Conservation (phyloP, 371 early-diverging fungal genomes). For the Synchytrium microbalum region DNA sequence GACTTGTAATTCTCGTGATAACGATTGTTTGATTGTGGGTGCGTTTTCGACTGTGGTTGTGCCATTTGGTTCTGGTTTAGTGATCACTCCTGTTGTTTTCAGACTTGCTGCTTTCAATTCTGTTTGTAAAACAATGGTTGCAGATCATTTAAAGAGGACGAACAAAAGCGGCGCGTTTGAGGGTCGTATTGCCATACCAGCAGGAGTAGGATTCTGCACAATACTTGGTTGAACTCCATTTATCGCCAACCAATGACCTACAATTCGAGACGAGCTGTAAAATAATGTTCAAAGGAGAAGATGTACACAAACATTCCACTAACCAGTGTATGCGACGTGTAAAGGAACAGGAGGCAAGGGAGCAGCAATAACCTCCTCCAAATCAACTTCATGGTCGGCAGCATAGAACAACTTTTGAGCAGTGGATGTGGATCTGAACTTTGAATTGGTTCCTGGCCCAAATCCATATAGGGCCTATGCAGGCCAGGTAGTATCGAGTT, state of each 20-base stretch:
- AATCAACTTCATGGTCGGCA: conserved; percentile 96
- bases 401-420: conserved; percentile 74
- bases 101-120: background rate
- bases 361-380: conserved; percentile 82
- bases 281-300: background rate
- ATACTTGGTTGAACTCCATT: conserved; percentile 99
- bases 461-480: conserved; percentile 88
- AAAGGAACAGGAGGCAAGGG: conserved; percentile 93
- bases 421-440: conserved; percentile 23
- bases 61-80: conserved; percentile 9
- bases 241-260: conserved; percentile 97
- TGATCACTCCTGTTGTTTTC: background rate
- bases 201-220: conserved; percentile 93
- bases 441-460: conserved; percentile 13
- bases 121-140: background rate
- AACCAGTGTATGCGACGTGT: conserved; percentile 75
- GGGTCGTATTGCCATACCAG: conserved; percentile 38
- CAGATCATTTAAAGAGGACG: background rate
- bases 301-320: conserved; percentile 19
- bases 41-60: conserved; percentile 29
- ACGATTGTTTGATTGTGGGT: conserved; percentile 82
- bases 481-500: background rate
- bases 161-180: background rate
- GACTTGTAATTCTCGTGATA: conserved; percentile 93
- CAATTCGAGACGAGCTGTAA: conserved; percentile 9